Percentiles rank a stretch among this genome's conserved stretches.
These are phyloP conservation scores for Suillus spraguei DNA, from an alignment of 768 basidiomycete species.

Conservation along the genomic window DNA sequence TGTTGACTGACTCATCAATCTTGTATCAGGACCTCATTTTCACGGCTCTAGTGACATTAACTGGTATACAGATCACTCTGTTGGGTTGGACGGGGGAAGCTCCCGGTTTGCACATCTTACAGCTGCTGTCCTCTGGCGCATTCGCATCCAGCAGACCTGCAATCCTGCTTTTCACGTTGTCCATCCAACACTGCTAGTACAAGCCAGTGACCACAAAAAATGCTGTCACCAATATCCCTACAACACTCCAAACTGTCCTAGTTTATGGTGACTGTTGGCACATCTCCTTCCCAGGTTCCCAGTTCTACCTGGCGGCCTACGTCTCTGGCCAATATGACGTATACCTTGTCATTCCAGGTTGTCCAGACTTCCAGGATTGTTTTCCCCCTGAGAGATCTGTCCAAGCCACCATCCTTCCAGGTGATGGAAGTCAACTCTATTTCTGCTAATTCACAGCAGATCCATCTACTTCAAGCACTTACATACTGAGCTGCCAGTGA, in stretches of 20 bases:
- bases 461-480: conserved; percentile 35
- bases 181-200: conserved; percentile 69
- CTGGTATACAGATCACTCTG: conserved; percentile 87
- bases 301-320: conserved; percentile 87
- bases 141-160: conserved; percentile 69
- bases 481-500: conserved; percentile 38
- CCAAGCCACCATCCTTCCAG: conserved; percentile 80
- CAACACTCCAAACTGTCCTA: conserved; percentile 76
- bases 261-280: conserved; percentile 70
- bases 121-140: conserved; percentile 90
- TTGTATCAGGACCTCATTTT: conserved; percentile 96
- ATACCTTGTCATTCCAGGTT: conserved; percentile 87
- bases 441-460: conserved; percentile 74
- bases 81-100: conserved; percentile 72
- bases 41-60: conserved; percentile 58
- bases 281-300: conserved; percentile 62
- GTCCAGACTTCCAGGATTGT: conserved; percentile 80
- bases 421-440: conserved; percentile 68
- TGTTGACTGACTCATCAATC: conserved; percentile 74
- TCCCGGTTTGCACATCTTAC: conserved; percentile 88
- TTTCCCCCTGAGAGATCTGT: conserved; percentile 78
- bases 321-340: conserved; percentile 89
- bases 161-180: conserved; percentile 78
- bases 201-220: conserved; percentile 64
- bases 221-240: conserved; percentile 74